Evolutionary conservation across 441 rosid genomes (phyloP), one percentile per base, ranked within the genome.

Genomic region (Pelargonium fulgidum): DNA sequence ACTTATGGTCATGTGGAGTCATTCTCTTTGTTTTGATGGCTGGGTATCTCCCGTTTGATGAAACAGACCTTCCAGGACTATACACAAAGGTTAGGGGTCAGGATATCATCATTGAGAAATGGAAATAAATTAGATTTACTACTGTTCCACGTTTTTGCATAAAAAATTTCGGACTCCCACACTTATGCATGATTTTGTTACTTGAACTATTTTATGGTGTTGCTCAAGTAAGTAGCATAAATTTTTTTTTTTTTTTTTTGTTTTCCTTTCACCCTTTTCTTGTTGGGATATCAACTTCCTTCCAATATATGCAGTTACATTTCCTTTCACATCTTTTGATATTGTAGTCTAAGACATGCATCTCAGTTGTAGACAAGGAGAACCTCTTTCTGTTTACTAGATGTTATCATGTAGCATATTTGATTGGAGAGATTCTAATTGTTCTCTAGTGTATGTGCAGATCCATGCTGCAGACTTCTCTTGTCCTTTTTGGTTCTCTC

Each of bases 1-100:
- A 91, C 71, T 68, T 91, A 56, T 94, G 99, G 97, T 94, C 99
- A 65, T 94, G 96, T 54, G 99, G 97, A 41, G 94, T 94, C 24
- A 83, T 94, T 73, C 94, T 94, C 68, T 94, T 81, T 70, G 90
- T 94, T 79, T 79, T 91, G 29, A 82, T 87, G 92, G 96, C 97
- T 68, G 99, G 97, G 29, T 82, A 81, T 84, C 87, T 87, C 71
- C 97, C 99, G 56, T 94, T 94, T 79, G 76, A 86, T 36, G 97
- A 86, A 80, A 80, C 76, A 44, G 97, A 94, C 77, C 90, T 94
- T 75, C 91, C 97, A 59, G 75, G 86, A 5, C 81, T 94, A 76
- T 91, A 83, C 78, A 81, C 44, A 78, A 94, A 83, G 96, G 97
- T 88, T 73, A 66, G 85, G 17, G 75, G 22, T 36, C 59, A 59